Conservation (phyloP, 805 yeast species). For the Candida bentonensis region DNA sequence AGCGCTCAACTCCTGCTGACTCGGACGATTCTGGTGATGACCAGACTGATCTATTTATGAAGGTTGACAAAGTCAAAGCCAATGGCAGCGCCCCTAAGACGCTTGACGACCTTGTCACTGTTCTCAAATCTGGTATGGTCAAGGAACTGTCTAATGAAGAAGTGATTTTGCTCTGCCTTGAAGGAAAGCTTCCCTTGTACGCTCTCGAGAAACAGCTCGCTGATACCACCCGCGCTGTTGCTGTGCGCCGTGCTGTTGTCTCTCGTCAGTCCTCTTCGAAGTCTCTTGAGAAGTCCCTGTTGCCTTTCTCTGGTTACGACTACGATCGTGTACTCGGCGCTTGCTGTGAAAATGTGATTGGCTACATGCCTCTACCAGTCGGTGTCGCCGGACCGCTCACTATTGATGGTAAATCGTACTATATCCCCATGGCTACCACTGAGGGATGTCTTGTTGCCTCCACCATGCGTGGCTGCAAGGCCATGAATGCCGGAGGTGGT, state of each 20-base stretch:
- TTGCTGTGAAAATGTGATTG: conserved; percentile 97
- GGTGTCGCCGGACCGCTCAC: conserved; percentile 96
- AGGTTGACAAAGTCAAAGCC: conserved; percentile 11
- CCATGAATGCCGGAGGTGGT: conserved; percentile 95
- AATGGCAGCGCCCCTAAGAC: conserved; percentile 13
- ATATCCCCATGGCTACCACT: conserved; percentile 98
- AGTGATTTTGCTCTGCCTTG: conserved; percentile 51
- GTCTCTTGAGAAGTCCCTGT: conserved; percentile 49
- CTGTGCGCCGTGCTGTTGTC: conserved; percentile 84
- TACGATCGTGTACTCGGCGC: conserved; percentile 96
- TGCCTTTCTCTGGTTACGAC: conserved; percentile 77
- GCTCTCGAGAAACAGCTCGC: conserved; percentile 87
- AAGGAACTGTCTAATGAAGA: conserved; percentile 57
- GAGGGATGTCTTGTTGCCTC: conserved; percentile 98
- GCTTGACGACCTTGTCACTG: conserved; percentile 46
- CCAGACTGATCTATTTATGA: conserved; percentile 10
- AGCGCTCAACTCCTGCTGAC: conserved; percentile 8
- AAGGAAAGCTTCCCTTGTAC: conserved; percentile 77
- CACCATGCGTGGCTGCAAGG: conserved; percentile 98
- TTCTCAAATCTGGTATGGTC: conserved; percentile 60
- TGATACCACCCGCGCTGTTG: conserved; percentile 85
- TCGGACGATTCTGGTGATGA: conserved; percentile 19
- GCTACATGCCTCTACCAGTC: conserved; percentile 90
- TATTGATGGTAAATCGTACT: conserved; percentile 77
- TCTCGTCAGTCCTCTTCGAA: conserved; percentile 74